A percentile compares a stretch with the other conserved stretches of the same genome.
phyloP scores from a whole-genome alignment of 805 yeast species.

The Candida glaebosa region DNA sequence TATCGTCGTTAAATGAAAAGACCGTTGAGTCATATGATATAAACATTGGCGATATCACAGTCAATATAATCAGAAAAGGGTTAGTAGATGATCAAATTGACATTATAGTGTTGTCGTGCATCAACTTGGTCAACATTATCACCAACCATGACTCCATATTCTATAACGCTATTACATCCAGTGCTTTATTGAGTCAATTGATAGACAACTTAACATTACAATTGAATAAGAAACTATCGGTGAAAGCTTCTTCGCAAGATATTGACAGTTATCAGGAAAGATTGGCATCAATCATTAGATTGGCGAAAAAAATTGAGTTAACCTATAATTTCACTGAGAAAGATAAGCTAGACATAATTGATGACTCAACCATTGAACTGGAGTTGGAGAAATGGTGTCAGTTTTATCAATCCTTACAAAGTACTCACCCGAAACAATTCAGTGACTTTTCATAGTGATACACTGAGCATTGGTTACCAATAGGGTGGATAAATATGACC shows the following conservation, averaged over 20 bases:
- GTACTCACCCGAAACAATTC: neutral
- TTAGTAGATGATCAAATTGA: constrained; percentile 62
- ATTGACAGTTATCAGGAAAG: constrained; percentile 54
- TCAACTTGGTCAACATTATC: constrained; percentile 36
- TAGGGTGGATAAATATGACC: too few relatives aligned
- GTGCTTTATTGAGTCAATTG: constrained; percentile 23
- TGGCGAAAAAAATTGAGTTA: constrained; percentile 22
- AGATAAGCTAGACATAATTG: neutral
- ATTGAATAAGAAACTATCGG: constrained; percentile 48
- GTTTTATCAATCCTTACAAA: neutral
- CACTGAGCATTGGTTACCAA: too few relatives aligned
- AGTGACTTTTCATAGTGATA: neutral
- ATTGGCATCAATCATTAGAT: constrained; percentile 27
- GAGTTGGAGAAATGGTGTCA: neutral
- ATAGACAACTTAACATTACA: constrained; percentile 33
- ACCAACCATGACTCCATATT: constrained; percentile 22
- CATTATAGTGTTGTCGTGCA: constrained; percentile 50
- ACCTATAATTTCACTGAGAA: constrained; percentile 1
- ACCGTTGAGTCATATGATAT: constrained; percentile 18
- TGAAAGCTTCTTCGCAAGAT: constrained; percentile 66
- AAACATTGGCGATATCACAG: constrained; percentile 32
- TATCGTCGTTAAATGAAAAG: constrained; percentile 31
- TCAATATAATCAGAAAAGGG: constrained; percentile 45
- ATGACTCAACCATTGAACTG: neutral
- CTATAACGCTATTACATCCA: constrained; percentile 12